Base-by-base conservation (phyloP, 1,139 yeast genomes). In the Diutina pseudorugosa region DNA sequence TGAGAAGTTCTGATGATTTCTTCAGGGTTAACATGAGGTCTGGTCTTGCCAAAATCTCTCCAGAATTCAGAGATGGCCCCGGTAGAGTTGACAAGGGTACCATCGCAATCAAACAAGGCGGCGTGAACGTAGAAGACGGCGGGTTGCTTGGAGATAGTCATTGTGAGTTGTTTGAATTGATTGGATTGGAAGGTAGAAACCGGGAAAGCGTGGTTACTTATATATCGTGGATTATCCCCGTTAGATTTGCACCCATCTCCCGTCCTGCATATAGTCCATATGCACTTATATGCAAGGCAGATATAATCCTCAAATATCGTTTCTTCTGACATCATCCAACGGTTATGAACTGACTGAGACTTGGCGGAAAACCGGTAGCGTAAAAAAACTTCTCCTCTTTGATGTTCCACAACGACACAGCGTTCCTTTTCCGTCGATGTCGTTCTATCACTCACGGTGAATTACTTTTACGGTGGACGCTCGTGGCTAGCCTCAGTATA, bases 51-150 rank as follows among this genome's bases (percentile, higher is more conserved):
- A 63, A 83, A 80, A 58, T 81, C 81, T 65, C 77, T 77, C 94
- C 94, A 86, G 72, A 86, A 82, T 62, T 80, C 85, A 64, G 87
- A 88, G 59, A 87, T 85, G 55, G 94, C 89, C 55, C 82, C 83
- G 56, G 91, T 86, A 44, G 95, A 85, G 65, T 84, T 81, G 64
- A 87, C 87, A 63, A 87, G 74, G 45, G 95, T 87, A 53, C 95
- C 95, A 64, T 87, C 95, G 54, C 90, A 81, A 66, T 87, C 95
- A 66, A 87, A 86, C 59, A 85, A 77, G 59, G 74, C 78, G 58
- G 77, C 77, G 62, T 73, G 65, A 58, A 72, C 72, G 66, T 70
- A 67, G 57, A 74, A 74, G 57, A 68, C 64, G 60, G 77, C 77
- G 54, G 77, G 77, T 68, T 71, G 72, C 63, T 71, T 70, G 53